Conservation (phyloP, 2,329 filamentous ascomycete genomes). For the Fusarium tuaranense region DNA sequence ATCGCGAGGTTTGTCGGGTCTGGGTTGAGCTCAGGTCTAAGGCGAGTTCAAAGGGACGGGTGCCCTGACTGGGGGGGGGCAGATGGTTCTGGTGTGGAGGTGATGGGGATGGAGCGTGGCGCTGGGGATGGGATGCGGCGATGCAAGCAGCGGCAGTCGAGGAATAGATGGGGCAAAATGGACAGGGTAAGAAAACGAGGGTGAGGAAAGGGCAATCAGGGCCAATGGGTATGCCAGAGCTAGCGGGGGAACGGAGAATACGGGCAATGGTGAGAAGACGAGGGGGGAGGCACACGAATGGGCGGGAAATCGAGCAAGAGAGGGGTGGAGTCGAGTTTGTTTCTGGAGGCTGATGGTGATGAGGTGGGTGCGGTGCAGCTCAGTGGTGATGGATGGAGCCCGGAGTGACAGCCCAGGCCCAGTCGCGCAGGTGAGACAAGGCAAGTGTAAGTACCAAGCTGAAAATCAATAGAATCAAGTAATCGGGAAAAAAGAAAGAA, state of each 20-base stretch:
- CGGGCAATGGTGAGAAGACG: constrained; percentile 15
- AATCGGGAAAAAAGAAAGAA: background rate
- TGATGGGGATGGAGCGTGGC: constrained; percentile 39
- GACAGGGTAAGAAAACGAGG: constrained; percentile 23
- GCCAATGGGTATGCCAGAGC: constrained; percentile 23
- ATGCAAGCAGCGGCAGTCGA: constrained; percentile 39
- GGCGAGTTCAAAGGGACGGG: constrained; percentile 30
- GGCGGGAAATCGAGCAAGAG: constrained; percentile 33
- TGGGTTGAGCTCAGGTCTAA: constrained; percentile 15
- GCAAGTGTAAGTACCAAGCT: constrained; percentile 9
- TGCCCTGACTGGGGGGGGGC: constrained; percentile 37
- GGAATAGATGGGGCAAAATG: constrained; percentile 20
- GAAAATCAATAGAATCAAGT: constrained; percentile 5
- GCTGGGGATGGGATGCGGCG: constrained; percentile 36
- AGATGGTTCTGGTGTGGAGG: constrained; percentile 42
- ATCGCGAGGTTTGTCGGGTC: constrained; percentile 31
- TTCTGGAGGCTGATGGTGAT: constrained; percentile 32
- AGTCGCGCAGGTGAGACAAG: constrained; percentile 17
- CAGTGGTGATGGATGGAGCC: constrained; percentile 25
- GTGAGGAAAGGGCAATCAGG: constrained; percentile 4
- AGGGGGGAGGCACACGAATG: constrained; percentile 10
- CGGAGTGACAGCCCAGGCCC: constrained; percentile 19
- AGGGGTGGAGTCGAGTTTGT: constrained; percentile 35
- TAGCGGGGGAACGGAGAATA: constrained; percentile 22
- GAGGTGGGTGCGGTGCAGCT: constrained; percentile 13